Conservation (phyloP, 2,329 filamentous ascomycete genomes). For the Aspergillus sp. region DNA sequence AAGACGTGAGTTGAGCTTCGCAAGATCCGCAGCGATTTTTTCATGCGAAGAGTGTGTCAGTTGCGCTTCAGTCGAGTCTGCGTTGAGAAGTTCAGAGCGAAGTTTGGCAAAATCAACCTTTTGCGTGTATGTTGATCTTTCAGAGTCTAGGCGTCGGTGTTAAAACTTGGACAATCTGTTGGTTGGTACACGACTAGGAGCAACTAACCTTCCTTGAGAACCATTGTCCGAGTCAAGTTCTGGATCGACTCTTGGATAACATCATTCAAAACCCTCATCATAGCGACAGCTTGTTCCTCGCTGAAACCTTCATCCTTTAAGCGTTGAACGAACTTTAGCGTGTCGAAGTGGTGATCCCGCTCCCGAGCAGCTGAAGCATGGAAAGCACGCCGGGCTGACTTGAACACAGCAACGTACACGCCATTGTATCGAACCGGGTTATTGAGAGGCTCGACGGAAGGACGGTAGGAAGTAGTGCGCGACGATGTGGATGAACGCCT, state of each 20-base stretch:
- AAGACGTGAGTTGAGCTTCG: conserved; percentile 83
- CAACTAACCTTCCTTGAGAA: conserved; percentile 79
- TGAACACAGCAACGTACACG: conserved; percentile 42
- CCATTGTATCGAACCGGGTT: conserved; percentile 42
- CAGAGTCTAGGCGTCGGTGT: conserved; percentile 34
- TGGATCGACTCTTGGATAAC: conserved; percentile 98
- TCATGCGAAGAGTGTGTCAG: conserved; percentile 88
- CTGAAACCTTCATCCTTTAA: conserved; percentile 89
- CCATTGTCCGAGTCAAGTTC: conserved; percentile 96
- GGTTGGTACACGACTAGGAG: neutral
- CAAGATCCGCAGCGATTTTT: conserved; percentile 86
- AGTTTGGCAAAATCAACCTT: conserved; percentile 98
- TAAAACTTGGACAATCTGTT: too few species aligned
- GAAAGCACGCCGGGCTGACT: conserved; percentile 45
- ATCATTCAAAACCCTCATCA: conserved; percentile 96
- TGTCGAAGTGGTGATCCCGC: conserved; percentile 95
- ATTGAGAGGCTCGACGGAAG: conserved; percentile 13
- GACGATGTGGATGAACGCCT: conserved; percentile 13
- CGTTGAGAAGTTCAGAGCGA: conserved; percentile 84
- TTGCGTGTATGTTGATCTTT: conserved; percentile 60
- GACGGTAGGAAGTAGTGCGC: conserved; percentile 4
- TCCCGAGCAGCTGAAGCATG: conserved; percentile 59
- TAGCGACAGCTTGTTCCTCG: conserved; percentile 90
- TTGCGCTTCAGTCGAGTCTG: conserved; percentile 85
- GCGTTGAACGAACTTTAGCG: conserved; percentile 90